These are phyloP conservation scores for Trichoderma citrinoviride DNA, from an alignment of 2,329 filamentous ascomycete genomes.

Conservation along the genomic window DNA sequence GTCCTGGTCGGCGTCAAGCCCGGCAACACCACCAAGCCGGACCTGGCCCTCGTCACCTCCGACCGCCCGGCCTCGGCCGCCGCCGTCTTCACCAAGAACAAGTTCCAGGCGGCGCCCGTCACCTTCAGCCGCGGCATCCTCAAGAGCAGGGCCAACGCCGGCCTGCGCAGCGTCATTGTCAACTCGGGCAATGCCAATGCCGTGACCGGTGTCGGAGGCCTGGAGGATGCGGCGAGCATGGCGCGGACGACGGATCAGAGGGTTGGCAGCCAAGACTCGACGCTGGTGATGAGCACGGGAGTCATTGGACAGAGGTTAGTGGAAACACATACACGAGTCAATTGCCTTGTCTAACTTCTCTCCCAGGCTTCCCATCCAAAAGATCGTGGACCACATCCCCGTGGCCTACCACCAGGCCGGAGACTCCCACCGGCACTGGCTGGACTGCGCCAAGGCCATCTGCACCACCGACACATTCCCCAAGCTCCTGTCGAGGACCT, in stretches of 20 bases:
- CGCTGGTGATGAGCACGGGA: constrained; percentile 97
- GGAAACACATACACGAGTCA: neutral
- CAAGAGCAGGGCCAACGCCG: constrained; percentile 61
- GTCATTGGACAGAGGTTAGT: constrained; percentile 82
- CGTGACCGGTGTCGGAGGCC: constrained; percentile 84
- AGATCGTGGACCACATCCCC: constrained; percentile 82
- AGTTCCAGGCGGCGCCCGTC: constrained; percentile 95
- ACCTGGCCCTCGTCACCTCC: constrained; percentile 84
- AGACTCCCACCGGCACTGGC: constrained; percentile 78
- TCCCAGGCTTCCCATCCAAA: constrained; percentile 76
- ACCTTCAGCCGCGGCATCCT: constrained; percentile 76
- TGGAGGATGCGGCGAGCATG: constrained; percentile 87
- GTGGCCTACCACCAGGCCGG: constrained; percentile 69
- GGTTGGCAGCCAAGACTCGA: constrained; percentile 52
- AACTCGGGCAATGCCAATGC: constrained; percentile 98
- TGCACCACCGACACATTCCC: constrained; percentile 99
- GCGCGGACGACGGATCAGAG: constrained; percentile 69
- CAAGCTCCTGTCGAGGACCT: constrained; percentile 83
- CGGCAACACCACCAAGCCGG: constrained; percentile 85
- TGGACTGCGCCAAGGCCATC: constrained; percentile 82
- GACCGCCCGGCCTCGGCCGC: constrained; percentile 82
- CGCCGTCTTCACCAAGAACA: constrained; percentile 96
- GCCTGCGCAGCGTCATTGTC: constrained; percentile 78
- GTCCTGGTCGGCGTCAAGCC: constrained; percentile 92
- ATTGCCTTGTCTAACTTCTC: neutral